Conservation (phyloP, 2,329 filamentous ascomycete species). For the Fusarium chaquense region DNA sequence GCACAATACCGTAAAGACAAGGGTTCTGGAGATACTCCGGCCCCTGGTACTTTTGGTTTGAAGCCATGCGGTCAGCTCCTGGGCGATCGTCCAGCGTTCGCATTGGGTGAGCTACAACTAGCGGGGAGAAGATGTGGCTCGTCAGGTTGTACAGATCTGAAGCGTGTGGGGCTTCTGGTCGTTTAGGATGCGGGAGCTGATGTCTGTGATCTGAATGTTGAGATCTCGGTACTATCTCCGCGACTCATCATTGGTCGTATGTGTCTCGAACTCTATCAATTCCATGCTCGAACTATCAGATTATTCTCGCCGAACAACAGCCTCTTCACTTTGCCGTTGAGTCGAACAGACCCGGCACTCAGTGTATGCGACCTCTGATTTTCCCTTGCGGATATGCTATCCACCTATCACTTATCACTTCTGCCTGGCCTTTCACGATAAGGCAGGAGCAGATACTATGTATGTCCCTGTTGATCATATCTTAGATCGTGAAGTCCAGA, state of each 20-base stretch:
- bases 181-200: conserved; percentile 3
- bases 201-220: neutral
- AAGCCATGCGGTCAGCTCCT: conserved; percentile 16
- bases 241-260: conserved; percentile 10
- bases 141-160: conserved; percentile 24
- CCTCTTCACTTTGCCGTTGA: neutral
- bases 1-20: neutral
- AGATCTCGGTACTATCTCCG: neutral
- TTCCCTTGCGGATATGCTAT: neutral
- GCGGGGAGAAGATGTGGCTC: conserved; percentile 13
- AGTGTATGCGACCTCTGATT: neutral
- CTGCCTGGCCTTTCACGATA: neutral
- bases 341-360: neutral
- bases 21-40: conserved; percentile 13
- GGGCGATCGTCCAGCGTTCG: neutral
- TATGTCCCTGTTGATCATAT: neutral
- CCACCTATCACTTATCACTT: neutral
- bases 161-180: conserved; percentile 20
- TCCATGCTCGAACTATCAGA: neutral
- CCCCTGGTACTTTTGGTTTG: conserved; percentile 8
- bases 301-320: neutral
- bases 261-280: neutral
- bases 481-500: neutral
- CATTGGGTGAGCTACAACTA: neutral
- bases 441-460: neutral